Evolutionary conservation across 192 early-diverging fungal species (phyloP), one percentile per base, ranked within the genome.

Genomic region (Rhizophagus clarus): DNA sequence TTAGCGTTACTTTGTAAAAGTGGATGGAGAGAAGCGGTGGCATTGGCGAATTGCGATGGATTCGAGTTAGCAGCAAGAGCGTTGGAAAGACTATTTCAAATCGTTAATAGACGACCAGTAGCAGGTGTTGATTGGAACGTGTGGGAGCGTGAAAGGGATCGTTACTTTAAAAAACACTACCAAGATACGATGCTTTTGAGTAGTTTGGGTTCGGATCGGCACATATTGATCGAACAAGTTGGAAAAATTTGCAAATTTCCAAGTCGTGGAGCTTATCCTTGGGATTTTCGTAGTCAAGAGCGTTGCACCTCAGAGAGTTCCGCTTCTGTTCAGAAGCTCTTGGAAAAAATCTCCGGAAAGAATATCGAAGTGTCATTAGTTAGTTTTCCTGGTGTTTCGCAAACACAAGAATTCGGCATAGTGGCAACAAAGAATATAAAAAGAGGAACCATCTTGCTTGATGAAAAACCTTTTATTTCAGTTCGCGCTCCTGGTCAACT

Each of bases 241-340:
- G 26, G 62, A 29, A 63, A 63, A 24, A 29, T 63, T 11, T 63
- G 62, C 26, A 63, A 63, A 26, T 63, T 63, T 63, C 22, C 62
- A 29, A 63, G n/a, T 63, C 62, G 62, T 63, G n/a, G 62, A 5
- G 26, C 6, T 29, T 63, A 63, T 26, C 62, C 62, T 14, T 63
- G 62, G 62, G 62, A 63, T 26, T 28, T 63, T 63, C 62, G 62
- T 63, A 63, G 6, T 63, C 62, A 63, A 63, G 62, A 63, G 62
- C 62, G 22, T 24, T 63, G 62, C 22, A 63, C 20, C 26, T 28
- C 22, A 63, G 62, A 63, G n/a, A 63, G 62, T 63, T 22, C 22
- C 26, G n/a, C 62, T 63, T 24, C 26, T 24, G 62, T 63, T 63
- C 62, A 63, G 62, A 63, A 63, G 22, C 62, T 63, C 26, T 63